These are phyloP conservation scores for Pseudogymnoascus sp. DNA, from an alignment of 2,329 filamentous ascomycete genomes.

Conservation along the genomic window DNA sequence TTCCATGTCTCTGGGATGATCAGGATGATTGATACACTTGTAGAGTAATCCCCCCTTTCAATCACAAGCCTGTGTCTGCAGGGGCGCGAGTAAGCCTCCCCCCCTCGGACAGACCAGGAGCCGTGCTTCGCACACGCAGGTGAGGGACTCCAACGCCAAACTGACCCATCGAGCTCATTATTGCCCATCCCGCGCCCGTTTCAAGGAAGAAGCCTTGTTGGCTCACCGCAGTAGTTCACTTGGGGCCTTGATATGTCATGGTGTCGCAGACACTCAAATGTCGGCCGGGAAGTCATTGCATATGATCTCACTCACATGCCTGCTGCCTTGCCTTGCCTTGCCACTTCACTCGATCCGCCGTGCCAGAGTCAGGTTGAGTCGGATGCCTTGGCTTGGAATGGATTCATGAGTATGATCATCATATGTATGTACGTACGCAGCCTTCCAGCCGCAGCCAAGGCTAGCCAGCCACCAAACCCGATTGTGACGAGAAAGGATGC, in stretches of 20 bases:
- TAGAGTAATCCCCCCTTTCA: not conserved
- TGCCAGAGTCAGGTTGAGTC: constrained; percentile 3
- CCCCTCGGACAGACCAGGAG: constrained; percentile 2
- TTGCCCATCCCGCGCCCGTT: not conserved
- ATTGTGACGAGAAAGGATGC: constrained; percentile 7
- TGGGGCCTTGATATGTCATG: constrained; percentile 5
- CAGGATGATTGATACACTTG: constrained; percentile 5
- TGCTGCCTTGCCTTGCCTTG: constrained; percentile 6
- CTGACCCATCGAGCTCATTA: not conserved
- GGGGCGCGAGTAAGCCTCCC: constrained; percentile 3
- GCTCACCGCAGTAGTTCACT: constrained; percentile 2
- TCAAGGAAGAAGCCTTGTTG: constrained; percentile 6
- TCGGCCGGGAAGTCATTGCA: not conserved
- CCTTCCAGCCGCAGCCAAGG: constrained; percentile 3
- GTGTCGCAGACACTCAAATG: not conserved
- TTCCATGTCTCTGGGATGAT: constrained; percentile 6
- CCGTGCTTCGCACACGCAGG: not conserved
- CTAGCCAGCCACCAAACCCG: constrained; percentile 5
- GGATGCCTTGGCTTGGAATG: constrained; percentile 2
- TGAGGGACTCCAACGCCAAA: not conserved
- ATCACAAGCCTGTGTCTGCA: not conserved
- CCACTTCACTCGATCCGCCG: constrained; percentile 1
- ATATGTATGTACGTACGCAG: constrained; percentile 1
- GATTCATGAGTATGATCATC: constrained; percentile 8
- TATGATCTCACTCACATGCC: constrained; percentile 6